A percentile compares a stretch with the other conserved stretches of the same genome.
These are phyloP conservation scores for Diplogelasinospora grovesii DNA, from an alignment of 495 filamentous ascomycete genomes.

Conservation along the genomic window DNA sequence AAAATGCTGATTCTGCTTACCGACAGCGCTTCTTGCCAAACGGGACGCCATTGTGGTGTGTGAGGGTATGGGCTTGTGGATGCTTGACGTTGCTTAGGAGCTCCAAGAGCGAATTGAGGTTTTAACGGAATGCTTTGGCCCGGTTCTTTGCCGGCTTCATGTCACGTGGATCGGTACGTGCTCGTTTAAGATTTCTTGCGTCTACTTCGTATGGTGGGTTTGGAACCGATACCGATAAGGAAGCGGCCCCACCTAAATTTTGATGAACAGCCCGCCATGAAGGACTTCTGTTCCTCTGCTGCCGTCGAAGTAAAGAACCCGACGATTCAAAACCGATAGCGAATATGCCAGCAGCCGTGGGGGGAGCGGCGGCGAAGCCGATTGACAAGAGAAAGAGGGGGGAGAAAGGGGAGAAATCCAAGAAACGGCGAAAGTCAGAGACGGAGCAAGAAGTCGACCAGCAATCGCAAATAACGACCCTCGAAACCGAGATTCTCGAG, in stretches of 20 bases:
- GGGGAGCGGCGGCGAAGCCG: constrained; percentile 15
- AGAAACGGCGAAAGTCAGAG: constrained; percentile 44
- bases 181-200: not conserved
- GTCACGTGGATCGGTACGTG: constrained; percentile 24
- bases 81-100: constrained; percentile 29
- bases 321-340: not conserved
- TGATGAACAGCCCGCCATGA: too few relatives aligned
- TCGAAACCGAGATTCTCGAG: constrained; percentile 73
- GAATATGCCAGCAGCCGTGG: constrained; percentile 20
- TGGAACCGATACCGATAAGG: too few relatives aligned
- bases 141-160: constrained; percentile 22
- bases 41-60: constrained; percentile 85
- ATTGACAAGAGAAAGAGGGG: constrained; percentile 41
- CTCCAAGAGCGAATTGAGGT: constrained; percentile 42
- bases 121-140: constrained; percentile 38
- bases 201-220: too few relatives aligned
- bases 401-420: constrained; percentile 36
- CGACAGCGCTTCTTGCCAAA: constrained; percentile 83
- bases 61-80: constrained; percentile 38
- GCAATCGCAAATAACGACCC: constrained; percentile 53
- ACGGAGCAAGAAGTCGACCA: constrained; percentile 33
- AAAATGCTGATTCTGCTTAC: constrained; percentile 49
- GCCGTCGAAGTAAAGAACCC: not conserved
- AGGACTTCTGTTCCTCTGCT: too few relatives aligned
- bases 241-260: constrained; percentile 26